phyloP scores from a whole-genome alignment of 164 flowering plant species.

The Vitis riparia region DNA sequence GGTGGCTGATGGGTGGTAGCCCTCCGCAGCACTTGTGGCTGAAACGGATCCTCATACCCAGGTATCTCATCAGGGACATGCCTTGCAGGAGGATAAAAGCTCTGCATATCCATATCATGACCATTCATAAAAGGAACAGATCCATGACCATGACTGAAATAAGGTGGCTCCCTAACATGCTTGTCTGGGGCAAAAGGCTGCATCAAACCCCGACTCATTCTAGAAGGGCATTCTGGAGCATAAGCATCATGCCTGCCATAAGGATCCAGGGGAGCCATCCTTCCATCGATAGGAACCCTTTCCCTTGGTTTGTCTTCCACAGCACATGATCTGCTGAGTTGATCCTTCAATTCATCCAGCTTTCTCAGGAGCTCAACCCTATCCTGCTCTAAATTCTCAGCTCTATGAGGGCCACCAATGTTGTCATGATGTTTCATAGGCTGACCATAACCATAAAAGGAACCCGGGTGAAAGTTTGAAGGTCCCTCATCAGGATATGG shows the following conservation, averaged over 20 bases:
- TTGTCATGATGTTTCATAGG: constrained; percentile 17
- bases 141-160: constrained; percentile 29
- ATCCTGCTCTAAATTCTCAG: constrained; percentile 55
- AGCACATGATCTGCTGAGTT: constrained; percentile 57
- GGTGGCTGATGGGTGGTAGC: constrained; percentile 30
- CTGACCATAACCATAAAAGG: constrained; percentile 26
- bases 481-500: constrained; percentile 31
- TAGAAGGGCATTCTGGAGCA: constrained; percentile 30
- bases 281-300: constrained; percentile 35
- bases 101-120: constrained; percentile 33
- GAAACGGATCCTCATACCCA: constrained; percentile 42
- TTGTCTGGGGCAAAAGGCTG: constrained; percentile 34
- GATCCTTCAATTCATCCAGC: constrained; percentile 74
- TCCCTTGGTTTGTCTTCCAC: constrained; percentile 46
- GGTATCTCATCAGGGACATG: constrained; percentile 34
- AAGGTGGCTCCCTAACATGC: constrained; percentile 27
- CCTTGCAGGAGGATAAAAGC: constrained; percentile 40
- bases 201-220: constrained; percentile 23
- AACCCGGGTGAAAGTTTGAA: constrained; percentile 20
- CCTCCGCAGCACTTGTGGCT: constrained; percentile 32
- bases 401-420: constrained; percentile 26
- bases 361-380: constrained; percentile 70
- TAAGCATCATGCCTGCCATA: constrained; percentile 33
- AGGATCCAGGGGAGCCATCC: constrained; percentile 36
- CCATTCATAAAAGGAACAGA: constrained; percentile 25